Evolutionary conservation across 2,329 filamentous ascomycete genomes (phyloP).

Genomic region (Xylaria sp.): DNA sequence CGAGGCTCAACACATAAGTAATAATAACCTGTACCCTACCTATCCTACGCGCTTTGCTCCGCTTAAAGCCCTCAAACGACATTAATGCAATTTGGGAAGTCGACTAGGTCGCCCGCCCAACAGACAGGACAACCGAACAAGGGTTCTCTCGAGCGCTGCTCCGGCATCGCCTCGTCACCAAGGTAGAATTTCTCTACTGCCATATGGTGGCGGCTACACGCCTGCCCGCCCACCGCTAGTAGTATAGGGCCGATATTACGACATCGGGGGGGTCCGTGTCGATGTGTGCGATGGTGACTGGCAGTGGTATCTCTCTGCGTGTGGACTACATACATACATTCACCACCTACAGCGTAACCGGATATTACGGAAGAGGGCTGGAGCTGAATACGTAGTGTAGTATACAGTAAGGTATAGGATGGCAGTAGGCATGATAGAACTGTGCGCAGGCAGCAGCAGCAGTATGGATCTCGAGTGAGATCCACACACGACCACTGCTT

Average conservation of each 20-base stretch:
- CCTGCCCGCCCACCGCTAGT: constrained; percentile 19
- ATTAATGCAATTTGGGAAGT: constrained; percentile 25
- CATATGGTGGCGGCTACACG: constrained; percentile 10
- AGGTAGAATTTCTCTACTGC: background rate
- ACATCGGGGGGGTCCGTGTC: constrained; percentile 24
- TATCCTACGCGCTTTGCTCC: constrained; percentile 5
- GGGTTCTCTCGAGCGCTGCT: constrained; percentile 8
- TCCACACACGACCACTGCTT: constrained; percentile 15
- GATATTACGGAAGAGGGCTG: constrained; percentile 27
- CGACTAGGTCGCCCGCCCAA: background rate
- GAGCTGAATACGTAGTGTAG: constrained; percentile 8
- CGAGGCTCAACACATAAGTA: constrained; percentile 18
- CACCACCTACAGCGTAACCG: constrained; percentile 22
- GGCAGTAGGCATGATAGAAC: background rate
- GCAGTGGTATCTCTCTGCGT: constrained; percentile 18
- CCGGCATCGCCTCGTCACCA: constrained; percentile 38
- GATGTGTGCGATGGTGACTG: constrained; percentile 36
- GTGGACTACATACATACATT: constrained; percentile 16
- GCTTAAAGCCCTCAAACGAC: constrained; percentile 12
- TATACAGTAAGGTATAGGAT: background rate
- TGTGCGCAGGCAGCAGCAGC: constrained; percentile 32
- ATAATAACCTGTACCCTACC: background rate
- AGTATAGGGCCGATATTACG: constrained; percentile 25
- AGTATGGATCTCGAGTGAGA: constrained; percentile 16
- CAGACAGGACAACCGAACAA: constrained; percentile 1